phyloP scores from a whole-genome alignment of 371 early-diverging fungal genomes.

The Mortierella sp. region DNA sequence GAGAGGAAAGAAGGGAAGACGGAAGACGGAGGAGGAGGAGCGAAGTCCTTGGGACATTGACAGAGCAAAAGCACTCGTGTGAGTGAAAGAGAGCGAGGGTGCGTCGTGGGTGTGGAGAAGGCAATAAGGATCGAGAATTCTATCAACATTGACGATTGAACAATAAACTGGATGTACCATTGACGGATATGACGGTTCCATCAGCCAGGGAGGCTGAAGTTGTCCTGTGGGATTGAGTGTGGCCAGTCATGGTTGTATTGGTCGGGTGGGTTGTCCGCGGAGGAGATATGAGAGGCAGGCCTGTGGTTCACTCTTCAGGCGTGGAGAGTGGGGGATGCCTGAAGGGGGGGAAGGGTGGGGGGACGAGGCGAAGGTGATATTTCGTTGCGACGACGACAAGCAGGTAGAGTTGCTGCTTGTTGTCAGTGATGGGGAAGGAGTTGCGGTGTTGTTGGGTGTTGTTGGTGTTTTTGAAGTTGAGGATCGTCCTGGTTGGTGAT shows the following conservation, averaged over 20 bases:
- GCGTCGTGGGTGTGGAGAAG: background rate
- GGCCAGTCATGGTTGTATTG: slow-evolving; percentile 36
- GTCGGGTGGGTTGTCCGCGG: background rate
- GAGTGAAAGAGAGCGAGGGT: background rate
- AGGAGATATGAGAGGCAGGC: background rate
- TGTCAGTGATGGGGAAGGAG: background rate
- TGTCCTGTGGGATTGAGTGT: slow-evolving; percentile 23
- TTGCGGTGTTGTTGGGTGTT: background rate
- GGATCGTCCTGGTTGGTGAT: background rate
- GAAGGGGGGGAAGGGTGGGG: background rate
- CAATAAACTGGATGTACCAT: slow-evolving; percentile 30
- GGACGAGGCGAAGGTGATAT: background rate
- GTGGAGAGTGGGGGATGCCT: background rate
- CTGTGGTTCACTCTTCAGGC: background rate
- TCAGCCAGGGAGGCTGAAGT: slow-evolving; percentile 42
- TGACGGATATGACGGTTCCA: slow-evolving; percentile 47
- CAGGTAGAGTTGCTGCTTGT: background rate
- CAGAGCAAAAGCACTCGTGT: background rate
- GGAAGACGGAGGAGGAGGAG: background rate
- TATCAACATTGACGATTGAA: background rate
- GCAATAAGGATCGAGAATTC: background rate
- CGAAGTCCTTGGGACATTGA: background rate
- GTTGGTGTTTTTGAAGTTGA: background rate
- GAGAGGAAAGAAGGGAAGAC: background rate
- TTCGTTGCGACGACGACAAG: background rate